phyloP scores from a whole-genome alignment of 2,329 filamentous ascomycete genomes.

The Neurospora sp. region DNA sequence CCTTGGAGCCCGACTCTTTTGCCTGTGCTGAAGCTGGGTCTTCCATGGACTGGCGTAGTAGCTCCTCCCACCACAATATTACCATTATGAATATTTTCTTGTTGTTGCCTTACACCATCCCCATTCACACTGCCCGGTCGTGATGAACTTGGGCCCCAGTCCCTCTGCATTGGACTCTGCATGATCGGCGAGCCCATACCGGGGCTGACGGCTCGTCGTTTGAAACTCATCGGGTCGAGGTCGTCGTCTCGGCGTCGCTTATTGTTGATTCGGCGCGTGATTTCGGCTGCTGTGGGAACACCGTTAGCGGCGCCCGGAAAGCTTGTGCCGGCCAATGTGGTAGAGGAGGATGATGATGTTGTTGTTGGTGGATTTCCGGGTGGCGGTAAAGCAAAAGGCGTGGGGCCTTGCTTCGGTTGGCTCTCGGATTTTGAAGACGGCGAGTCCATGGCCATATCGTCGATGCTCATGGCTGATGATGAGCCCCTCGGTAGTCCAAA shows the following conservation, averaged over 20 bases:
- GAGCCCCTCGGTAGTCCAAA: slow-evolving; percentile 50
- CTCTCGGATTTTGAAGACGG: slow-evolving; percentile 32
- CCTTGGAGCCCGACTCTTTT: slow-evolving; percentile 71
- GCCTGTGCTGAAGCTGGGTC: neutral
- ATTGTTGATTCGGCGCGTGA: slow-evolving; percentile 67
- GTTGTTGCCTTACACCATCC: slow-evolving; percentile 27
- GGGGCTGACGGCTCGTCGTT: slow-evolving; percentile 82
- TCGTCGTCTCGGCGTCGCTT: slow-evolving; percentile 88
- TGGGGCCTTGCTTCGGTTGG: slow-evolving; percentile 11
- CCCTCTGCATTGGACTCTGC: slow-evolving; percentile 72
- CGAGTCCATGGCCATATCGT: slow-evolving; percentile 66
- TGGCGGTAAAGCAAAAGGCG: slow-evolving; percentile 21
- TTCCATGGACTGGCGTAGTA: slow-evolving; percentile 28
- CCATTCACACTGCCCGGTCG: slow-evolving; percentile 53
- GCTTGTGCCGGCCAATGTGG: slow-evolving; percentile 14
- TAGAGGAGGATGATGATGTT: neutral
- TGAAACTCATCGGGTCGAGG: slow-evolving; percentile 79
- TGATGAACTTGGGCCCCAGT: slow-evolving; percentile 56
- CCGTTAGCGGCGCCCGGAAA: slow-evolving; percentile 17
- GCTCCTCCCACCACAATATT: slow-evolving; percentile 38
- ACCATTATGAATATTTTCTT: slow-evolving; percentile 29
- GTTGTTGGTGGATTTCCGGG: slow-evolving; percentile 24
- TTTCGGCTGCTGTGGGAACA: slow-evolving; percentile 55
- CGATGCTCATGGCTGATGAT: slow-evolving; percentile 50
- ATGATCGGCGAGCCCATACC: slow-evolving; percentile 84